Conservation (phyloP, 2,329 filamentous ascomycete species). For the Parastagonospora nodorum region DNA sequence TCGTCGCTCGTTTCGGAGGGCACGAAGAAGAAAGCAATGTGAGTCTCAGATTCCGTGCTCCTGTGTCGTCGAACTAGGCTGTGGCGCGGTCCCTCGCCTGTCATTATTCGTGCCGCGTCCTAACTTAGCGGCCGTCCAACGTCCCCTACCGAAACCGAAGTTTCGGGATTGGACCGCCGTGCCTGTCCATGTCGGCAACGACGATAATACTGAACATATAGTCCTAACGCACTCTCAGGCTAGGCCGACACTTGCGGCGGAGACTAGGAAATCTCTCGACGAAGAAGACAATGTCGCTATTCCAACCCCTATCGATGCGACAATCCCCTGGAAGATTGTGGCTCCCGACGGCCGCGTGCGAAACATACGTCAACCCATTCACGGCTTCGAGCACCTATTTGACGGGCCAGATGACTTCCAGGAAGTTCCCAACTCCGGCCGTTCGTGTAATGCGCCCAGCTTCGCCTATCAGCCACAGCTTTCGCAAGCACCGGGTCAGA, state of each 20-base stretch:
- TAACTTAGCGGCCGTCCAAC: conserved; percentile 12
- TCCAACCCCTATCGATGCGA: conserved; percentile 23
- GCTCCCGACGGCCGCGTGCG: conserved; percentile 27
- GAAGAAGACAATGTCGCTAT: conserved; percentile 13
- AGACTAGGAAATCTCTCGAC: background rate
- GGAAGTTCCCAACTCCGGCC: background rate
- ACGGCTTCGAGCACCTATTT: conserved; percentile 34
- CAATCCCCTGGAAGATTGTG: conserved; percentile 16
- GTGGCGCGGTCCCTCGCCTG: conserved; percentile 8
- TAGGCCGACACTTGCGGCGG: background rate
- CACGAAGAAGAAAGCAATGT: conserved; percentile 3
- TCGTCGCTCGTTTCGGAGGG: background rate
- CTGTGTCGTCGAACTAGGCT: conserved; percentile 21
- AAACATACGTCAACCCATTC: conserved; percentile 24
- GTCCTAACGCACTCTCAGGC: background rate
- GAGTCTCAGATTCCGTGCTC: conserved; percentile 6
- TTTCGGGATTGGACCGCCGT: background rate
- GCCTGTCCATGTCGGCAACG: conserved; percentile 4
- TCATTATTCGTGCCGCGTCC: conserved; percentile 8
- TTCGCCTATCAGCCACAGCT: background rate
- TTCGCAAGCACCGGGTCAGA: conserved; percentile 13
- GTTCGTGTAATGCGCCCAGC: background rate
- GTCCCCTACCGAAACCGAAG: conserved; percentile 4
- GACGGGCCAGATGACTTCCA: conserved; percentile 2
- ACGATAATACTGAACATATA: background rate